Conservation (phyloP, 495 filamentous ascomycete genomes). For the Chaetomidium leptoderma region DNA sequence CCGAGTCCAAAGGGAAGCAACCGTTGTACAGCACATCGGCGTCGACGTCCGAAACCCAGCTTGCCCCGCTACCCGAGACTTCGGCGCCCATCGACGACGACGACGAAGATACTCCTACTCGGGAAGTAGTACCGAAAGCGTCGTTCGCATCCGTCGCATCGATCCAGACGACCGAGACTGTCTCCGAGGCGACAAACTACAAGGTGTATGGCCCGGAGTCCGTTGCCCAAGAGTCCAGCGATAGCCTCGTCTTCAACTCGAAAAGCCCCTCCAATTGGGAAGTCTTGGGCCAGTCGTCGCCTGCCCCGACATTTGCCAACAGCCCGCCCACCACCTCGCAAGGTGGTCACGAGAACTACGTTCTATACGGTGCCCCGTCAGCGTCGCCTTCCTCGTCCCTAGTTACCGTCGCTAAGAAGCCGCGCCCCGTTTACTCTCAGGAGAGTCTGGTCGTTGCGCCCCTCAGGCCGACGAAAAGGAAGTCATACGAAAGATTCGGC, state of each 20-base stretch:
- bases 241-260: slow-evolving; percentile 36
- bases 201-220: slow-evolving; percentile 43
- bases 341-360: slow-evolving; percentile 40
- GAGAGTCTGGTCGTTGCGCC: slow-evolving; percentile 53
- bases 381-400: slow-evolving; percentile 37
- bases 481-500: slow-evolving; percentile 44
- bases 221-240: slow-evolving; percentile 31
- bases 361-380: slow-evolving; percentile 43
- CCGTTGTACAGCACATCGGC: slow-evolving; percentile 26
- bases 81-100: slow-evolving; percentile 11
- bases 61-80: slow-evolving; percentile 42
- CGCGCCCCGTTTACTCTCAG: slow-evolving; percentile 47
- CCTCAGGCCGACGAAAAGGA: slow-evolving; percentile 40
- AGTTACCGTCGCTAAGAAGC: slow-evolving; percentile 24
- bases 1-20: slow-evolving; percentile 45
- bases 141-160: slow-evolving; percentile 43
- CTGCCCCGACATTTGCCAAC: slow-evolving; percentile 24
- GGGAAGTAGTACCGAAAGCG: slow-evolving; percentile 33
- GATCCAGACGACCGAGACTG: slow-evolving; percentile 38
- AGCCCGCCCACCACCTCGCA: slow-evolving; percentile 26
- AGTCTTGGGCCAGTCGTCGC: slow-evolving; percentile 40
- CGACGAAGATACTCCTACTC: slow-evolving; percentile 25
- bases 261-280: slow-evolving; percentile 41
- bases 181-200: slow-evolving; percentile 52
- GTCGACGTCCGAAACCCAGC: slow-evolving; percentile 29